These are phyloP conservation scores for Psilocybe azurescens DNA, from an alignment of 768 basidiomycete genomes.

Conservation along the genomic window DNA sequence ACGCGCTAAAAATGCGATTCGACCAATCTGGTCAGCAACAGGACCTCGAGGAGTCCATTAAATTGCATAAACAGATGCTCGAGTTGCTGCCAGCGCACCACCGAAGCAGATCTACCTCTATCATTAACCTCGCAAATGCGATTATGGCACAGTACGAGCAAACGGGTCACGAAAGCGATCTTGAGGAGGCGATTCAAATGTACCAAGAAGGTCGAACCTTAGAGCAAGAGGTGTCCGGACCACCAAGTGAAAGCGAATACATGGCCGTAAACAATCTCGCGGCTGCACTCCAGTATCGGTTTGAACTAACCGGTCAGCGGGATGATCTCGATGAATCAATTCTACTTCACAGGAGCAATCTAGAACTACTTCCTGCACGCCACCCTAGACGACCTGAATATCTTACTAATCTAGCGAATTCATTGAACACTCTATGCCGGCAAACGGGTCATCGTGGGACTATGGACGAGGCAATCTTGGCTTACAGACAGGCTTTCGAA, in stretches of 20 bases:
- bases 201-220: too few relatives aligned
- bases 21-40: background rate
- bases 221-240: too few relatives aligned
- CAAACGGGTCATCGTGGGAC: background rate
- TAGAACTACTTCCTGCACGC: background rate
- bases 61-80: background rate
- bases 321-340: background rate
- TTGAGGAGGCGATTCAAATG: too few relatives aligned
- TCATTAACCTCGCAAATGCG: too few relatives aligned
- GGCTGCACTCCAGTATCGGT: background rate
- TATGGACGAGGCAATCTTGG: background rate
- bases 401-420: background rate
- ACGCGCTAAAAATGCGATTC: background rate
- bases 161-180: too few relatives aligned
- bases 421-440: background rate
- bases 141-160: too few relatives aligned
- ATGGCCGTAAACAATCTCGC: background rate
- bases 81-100: background rate
- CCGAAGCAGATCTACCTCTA: too few relatives aligned
- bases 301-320: background rate
- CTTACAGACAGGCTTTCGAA: background rate
- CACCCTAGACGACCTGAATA: background rate
- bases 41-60: constrained; percentile 2
- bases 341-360: background rate
- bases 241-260: too few relatives aligned